These are phyloP conservation scores for Podosphaera xanthii DNA, from an alignment of 2,329 filamentous ascomycete species.

Conservation along the genomic window DNA sequence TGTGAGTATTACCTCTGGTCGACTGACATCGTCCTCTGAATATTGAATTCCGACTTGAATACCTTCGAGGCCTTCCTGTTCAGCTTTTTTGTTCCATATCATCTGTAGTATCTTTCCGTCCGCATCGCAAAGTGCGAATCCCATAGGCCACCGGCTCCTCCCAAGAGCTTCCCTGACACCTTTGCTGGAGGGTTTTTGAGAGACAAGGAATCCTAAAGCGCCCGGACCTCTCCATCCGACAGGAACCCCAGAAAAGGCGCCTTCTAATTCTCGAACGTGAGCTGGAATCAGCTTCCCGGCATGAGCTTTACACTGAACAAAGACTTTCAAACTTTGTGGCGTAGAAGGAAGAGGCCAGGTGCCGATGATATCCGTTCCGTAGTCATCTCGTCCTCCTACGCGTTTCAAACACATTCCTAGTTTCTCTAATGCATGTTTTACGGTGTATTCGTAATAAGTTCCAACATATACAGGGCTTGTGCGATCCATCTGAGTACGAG, in stretches of 20 bases:
- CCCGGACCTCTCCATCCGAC: constrained; percentile 42
- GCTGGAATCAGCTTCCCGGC: constrained; percentile 28
- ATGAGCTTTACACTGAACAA: constrained; percentile 49
- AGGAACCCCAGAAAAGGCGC: constrained; percentile 52
- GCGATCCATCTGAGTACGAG: constrained; percentile 28
- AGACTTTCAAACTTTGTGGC: constrained; percentile 21
- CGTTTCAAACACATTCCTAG: constrained; percentile 43
- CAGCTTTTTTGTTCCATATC: constrained; percentile 46
- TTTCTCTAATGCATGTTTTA: constrained; percentile 28
- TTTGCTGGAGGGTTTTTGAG: constrained; percentile 47
- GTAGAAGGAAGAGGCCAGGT: constrained; percentile 36
- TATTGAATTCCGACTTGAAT: constrained; percentile 28
- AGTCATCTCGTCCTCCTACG: constrained; percentile 42
- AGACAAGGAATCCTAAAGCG: constrained; percentile 49
- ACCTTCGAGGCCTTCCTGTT: constrained; percentile 37
- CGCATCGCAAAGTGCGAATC: constrained; percentile 38
- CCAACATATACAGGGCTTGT: constrained; percentile 41
- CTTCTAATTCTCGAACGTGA: constrained; percentile 53
- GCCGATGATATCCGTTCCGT: constrained; percentile 53
- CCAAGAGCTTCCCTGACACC: constrained; percentile 54
- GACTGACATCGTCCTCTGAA: constrained; percentile 11
- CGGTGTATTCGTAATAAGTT: constrained; percentile 57
- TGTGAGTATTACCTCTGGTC: constrained; percentile 25
- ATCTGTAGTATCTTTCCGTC: constrained; percentile 41
- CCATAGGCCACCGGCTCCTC: constrained; percentile 45